Evolutionary conservation across 1,284 basidiomycete genomes (phyloP).

Genomic region (Ceratorhiza oryzae-sativae): DNA sequence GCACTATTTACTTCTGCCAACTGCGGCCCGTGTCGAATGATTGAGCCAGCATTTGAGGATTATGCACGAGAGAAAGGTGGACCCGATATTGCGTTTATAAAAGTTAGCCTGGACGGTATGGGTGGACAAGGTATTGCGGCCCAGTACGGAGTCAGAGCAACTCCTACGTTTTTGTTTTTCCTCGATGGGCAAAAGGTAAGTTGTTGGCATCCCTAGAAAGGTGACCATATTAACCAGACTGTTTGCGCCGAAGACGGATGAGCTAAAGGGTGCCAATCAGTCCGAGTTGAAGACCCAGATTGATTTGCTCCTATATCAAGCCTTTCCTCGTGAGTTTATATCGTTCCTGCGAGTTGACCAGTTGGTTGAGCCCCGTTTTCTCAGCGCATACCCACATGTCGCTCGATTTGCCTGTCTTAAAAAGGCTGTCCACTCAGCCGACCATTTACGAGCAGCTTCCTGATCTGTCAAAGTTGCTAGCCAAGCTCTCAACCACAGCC

Average conservation of each 20-base stretch:
- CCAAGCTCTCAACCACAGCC: constrained; percentile 9
- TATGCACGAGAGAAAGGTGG: constrained; percentile 57
- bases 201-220: background rate
- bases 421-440: constrained; percentile 71
- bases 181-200: constrained; percentile 73
- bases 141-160: constrained; percentile 74
- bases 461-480: constrained; percentile 5
- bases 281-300: constrained; percentile 72
- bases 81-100: constrained; percentile 71
- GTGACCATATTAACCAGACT: background rate
- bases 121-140: constrained; percentile 65
- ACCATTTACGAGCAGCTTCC: constrained; percentile 77
- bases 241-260: constrained; percentile 59
- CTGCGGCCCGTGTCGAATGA: constrained; percentile 67
- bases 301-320: constrained; percentile 73
- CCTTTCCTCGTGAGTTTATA: constrained; percentile 71
- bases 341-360: background rate
- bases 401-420: constrained; percentile 66
- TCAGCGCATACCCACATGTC: constrained; percentile 78
- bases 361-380: constrained; percentile 41
- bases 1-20: constrained; percentile 68
- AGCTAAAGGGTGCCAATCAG: constrained; percentile 76
- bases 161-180: constrained; percentile 88
- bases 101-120: constrained; percentile 78
- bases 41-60: constrained; percentile 68